Evolutionary conservation across 2,329 filamentous ascomycete genomes (phyloP).

Genomic region (Cadophora sp.): DNA sequence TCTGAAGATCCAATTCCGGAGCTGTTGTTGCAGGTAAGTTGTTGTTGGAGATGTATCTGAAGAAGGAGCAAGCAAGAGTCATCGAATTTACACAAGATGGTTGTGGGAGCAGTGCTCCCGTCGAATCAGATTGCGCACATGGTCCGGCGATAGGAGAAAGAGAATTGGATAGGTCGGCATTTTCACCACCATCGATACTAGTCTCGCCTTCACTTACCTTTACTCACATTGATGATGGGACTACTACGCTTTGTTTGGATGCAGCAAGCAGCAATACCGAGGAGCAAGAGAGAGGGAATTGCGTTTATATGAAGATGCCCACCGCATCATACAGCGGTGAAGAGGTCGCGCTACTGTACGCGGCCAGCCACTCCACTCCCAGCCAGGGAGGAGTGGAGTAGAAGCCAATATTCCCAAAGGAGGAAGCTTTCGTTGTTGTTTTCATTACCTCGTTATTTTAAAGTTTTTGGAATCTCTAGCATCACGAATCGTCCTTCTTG

Average conservation of each 20-base stretch:
- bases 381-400: constrained; percentile 6
- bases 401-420: background rate
- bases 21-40: constrained; percentile 9
- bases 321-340: constrained; percentile 1
- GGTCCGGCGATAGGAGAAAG: constrained; percentile 5
- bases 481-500: background rate
- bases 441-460: background rate
- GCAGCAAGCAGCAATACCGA: background rate
- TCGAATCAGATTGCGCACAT: constrained; percentile 12
- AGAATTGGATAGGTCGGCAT: background rate
- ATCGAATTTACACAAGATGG: background rate
- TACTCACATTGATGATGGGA: background rate
- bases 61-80: constrained; percentile 6
- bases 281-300: background rate
- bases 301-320: background rate
- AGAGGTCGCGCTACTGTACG: constrained; percentile 1
- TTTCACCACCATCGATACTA: background rate
- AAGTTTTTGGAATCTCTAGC: background rate
- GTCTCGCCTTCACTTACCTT: background rate
- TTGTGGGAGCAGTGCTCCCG: background rate
- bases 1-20: background rate
- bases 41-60: background rate
- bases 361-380: constrained; percentile 10
- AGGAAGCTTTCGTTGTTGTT: background rate
- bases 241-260: background rate